phyloP scores from a whole-genome alignment of 2,329 filamentous ascomycete genomes.

The Epichloe hybrida region DNA sequence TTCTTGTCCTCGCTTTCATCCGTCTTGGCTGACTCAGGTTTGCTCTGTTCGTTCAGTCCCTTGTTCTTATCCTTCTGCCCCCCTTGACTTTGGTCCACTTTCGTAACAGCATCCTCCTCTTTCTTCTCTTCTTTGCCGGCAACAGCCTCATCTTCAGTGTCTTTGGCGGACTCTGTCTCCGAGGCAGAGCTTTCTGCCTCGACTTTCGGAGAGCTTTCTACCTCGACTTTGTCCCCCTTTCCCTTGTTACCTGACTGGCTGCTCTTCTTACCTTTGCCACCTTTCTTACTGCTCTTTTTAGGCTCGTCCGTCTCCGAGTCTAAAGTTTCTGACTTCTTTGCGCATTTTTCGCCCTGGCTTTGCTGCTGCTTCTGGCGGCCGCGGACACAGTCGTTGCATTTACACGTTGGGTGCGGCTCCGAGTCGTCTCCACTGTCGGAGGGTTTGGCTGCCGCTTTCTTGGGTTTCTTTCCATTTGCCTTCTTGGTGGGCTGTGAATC shows the following conservation, averaged over 20 bases:
- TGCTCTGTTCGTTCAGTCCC: conserved; percentile 3
- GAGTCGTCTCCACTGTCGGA: conserved; percentile 17
- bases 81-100: conserved; percentile 4
- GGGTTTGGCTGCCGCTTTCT: conserved; percentile 5
- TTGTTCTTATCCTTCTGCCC: conserved; percentile 6
- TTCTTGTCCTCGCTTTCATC: conserved; percentile 3
- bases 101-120: neutral
- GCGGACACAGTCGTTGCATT: conserved; percentile 14
- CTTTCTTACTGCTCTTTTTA: conserved; percentile 9
- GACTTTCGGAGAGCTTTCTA: conserved; percentile 2
- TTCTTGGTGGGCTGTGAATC: conserved; percentile 7
- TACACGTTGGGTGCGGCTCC: conserved; percentile 21
- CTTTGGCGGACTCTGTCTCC: conserved; percentile 12
- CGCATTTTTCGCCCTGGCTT: conserved; percentile 2
- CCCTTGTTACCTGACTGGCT: conserved; percentile 9
- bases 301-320: conserved; percentile 8
- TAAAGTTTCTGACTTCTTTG: conserved; percentile 1
- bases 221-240: conserved; percentile 9
- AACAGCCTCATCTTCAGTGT: conserved; percentile 8
- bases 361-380: conserved; percentile 7
- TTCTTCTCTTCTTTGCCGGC: conserved; percentile 8
- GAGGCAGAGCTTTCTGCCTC: conserved; percentile 9
- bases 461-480: conserved; percentile 11
- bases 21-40: conserved; percentile 8
- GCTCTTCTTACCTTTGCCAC: conserved; percentile 7